A percentile compares a stretch with the other conserved stretches of the same genome.
phyloP scores from a whole-genome alignment of 2,329 filamentous ascomycete genomes.

The Drechslerella coelobrocha region DNA sequence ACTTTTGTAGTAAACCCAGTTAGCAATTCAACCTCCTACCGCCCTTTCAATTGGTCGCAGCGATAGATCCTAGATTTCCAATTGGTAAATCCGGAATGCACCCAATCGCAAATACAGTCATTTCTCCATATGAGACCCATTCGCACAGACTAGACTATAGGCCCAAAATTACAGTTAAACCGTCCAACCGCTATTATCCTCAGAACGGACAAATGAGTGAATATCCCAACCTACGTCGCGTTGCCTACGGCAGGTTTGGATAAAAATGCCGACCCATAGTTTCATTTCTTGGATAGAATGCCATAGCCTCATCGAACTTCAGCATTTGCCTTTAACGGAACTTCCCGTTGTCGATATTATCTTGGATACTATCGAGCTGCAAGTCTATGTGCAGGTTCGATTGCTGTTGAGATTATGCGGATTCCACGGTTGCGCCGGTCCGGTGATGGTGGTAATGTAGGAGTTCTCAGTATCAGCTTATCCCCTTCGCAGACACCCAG shows the following conservation, averaged over 20 bases:
- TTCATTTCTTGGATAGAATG: background rate
- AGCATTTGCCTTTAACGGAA: background rate
- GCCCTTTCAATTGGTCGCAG: too few species aligned
- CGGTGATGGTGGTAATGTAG: background rate
- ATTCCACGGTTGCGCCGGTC: background rate
- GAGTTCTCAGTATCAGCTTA: background rate
- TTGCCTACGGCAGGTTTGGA: background rate
- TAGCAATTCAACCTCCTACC: background rate
- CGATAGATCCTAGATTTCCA: too few species aligned
- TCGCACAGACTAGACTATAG: too few species aligned
- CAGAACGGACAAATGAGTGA: background rate
- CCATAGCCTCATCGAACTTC: background rate
- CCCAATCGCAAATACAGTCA: background rate
- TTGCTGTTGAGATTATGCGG: background rate
- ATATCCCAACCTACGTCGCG: too few species aligned
- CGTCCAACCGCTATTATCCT: background rate
- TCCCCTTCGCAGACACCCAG: too few species aligned
- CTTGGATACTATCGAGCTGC: background rate
- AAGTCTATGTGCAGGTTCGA: background rate
- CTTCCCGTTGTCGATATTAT: background rate
- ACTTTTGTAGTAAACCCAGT: background rate
- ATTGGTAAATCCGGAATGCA: background rate
- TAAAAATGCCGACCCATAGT: background rate
- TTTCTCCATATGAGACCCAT: background rate
- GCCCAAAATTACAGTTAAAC: background rate